A percentile compares a stretch with the other conserved stretches of the same genome.
Evolutionary conservation across 257 asterid genomes (phyloP).

Genomic region (Fraxinus quadrangulata): DNA sequence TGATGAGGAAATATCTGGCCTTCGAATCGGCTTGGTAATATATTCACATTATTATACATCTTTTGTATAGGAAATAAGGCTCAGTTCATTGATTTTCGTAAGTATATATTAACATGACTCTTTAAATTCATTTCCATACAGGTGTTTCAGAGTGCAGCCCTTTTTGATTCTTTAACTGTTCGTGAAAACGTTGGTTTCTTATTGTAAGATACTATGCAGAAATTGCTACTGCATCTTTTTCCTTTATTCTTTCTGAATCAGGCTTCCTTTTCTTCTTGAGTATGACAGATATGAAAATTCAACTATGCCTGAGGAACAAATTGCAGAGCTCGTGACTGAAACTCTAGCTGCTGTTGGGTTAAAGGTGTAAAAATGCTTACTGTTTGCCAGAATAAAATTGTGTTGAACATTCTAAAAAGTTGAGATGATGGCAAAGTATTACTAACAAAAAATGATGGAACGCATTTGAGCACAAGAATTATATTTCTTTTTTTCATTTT

Average conservation of each 20-base stretch:
- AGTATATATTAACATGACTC: constrained; percentile 27
- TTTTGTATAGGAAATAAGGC: constrained; percentile 4
- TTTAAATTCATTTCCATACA: constrained; percentile 39
- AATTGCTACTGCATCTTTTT: constrained; percentile 12
- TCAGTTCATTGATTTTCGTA: background rate
- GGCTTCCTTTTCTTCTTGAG: constrained; percentile 4
- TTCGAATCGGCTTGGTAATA: constrained; percentile 95
- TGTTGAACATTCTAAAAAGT: background rate
- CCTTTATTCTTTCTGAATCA: background rate
- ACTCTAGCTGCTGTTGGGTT: constrained; percentile 97
- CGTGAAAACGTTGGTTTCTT: constrained; percentile 95
- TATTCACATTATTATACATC: constrained; percentile 17
- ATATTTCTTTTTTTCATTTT: too few relatives aligned
- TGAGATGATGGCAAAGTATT: background rate
- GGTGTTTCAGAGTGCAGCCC: constrained; percentile 99
- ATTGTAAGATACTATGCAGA: constrained; percentile 60
- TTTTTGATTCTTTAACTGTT: constrained; percentile 94
- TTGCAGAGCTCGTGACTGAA: constrained; percentile 80
- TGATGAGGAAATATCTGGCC: constrained; percentile 95
- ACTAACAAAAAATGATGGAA: background rate
- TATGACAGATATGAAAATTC: constrained; percentile 80
- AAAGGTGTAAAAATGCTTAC: constrained; percentile 56
- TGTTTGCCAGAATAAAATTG: constrained; percentile 4
- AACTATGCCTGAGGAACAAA: constrained; percentile 77
- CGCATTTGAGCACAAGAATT: too few relatives aligned